Evolutionary conservation across 2,329 filamentous ascomycete genomes (phyloP).

Genomic region (Botrytis deweyae): DNA sequence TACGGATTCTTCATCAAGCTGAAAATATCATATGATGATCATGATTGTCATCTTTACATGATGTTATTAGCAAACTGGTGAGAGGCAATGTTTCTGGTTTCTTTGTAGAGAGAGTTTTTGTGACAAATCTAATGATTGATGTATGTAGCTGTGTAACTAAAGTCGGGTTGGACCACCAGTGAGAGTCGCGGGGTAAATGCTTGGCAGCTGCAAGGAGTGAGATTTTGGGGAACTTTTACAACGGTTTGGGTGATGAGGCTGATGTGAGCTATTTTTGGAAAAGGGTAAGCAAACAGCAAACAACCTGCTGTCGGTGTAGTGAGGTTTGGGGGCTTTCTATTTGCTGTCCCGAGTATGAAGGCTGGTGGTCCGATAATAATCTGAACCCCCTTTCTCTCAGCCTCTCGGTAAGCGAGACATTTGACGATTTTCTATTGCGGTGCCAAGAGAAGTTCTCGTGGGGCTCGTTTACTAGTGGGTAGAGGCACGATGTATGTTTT

Average conservation of each 20-base stretch:
- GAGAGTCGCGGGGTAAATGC: background rate
- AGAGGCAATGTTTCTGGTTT: background rate
- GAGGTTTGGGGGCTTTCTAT: background rate
- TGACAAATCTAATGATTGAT: background rate
- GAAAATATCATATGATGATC: slow-evolving; percentile 11
- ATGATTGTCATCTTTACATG: background rate
- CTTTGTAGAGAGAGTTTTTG: background rate
- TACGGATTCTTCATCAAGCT: slow-evolving; percentile 3
- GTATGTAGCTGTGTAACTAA: background rate
- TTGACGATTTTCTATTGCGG: background rate
- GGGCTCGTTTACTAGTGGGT: background rate
- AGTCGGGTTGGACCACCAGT: background rate
- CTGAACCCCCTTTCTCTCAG: background rate
- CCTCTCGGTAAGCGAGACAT: background rate
- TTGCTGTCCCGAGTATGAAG: background rate
- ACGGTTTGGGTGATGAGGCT: background rate
- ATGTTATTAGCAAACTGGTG: background rate
- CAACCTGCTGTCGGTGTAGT: background rate
- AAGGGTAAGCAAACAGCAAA: background rate
- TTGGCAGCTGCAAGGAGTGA: slow-evolving; percentile 3
- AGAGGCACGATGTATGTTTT: background rate
- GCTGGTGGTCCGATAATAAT: background rate
- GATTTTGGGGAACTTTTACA: background rate
- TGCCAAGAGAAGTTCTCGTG: background rate
- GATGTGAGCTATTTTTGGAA: slow-evolving; percentile 3